Evolutionary conservation across 2,329 filamentous ascomycete species (phyloP), one percentile per base, ranked within the genome.

Genomic region (Eurotiales sp.): DNA sequence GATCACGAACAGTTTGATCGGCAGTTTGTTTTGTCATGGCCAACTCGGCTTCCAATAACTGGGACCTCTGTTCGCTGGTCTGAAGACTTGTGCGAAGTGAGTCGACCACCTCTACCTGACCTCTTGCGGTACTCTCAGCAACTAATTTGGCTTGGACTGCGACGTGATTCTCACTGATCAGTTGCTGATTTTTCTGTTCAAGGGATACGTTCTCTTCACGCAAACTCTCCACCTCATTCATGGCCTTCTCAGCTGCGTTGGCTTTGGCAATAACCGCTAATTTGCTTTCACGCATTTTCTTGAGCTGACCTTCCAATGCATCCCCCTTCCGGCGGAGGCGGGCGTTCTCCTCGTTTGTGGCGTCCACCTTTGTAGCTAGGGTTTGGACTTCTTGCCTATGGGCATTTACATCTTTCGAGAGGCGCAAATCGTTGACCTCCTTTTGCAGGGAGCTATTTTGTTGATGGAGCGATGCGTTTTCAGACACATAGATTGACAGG

Each of bases 281-380:
- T 50, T 27, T 44, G 34, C 15, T 23, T 12, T 45, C 19, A 23
- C 34, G 49, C 21, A 41, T 21, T 12, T 19, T 36, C 8, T 37
- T 15, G 15, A 51, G 19, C 6, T 51, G 14, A 14, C 23, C 25
- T 17, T 46, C 15, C 14, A 41, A 17, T 10, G 41, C n/a, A 14
- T 23, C 23, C 8, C 10, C 8, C 21, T 44, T 17, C 14, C 30
- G 29, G 6, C 32, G 36, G 37, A 51, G 49, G 10, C 29, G 23
- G 27, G 21, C 27, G 21, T 36, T 27, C 11, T 47, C 50, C 12
- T 52, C 17, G 29, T 47, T 21, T 32, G 21, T 17, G 23, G 50
- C 14, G 22, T 27, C 29, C 8, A 46, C 17, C 11, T 40, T 32
- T 12, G 19, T 8, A 14, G 15, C 25, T 14, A 46, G 21, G 11